These are phyloP conservation scores for Fagopyrum tataricum DNA, from an alignment of 148 eudicot species.

Conservation along the genomic window DNA sequence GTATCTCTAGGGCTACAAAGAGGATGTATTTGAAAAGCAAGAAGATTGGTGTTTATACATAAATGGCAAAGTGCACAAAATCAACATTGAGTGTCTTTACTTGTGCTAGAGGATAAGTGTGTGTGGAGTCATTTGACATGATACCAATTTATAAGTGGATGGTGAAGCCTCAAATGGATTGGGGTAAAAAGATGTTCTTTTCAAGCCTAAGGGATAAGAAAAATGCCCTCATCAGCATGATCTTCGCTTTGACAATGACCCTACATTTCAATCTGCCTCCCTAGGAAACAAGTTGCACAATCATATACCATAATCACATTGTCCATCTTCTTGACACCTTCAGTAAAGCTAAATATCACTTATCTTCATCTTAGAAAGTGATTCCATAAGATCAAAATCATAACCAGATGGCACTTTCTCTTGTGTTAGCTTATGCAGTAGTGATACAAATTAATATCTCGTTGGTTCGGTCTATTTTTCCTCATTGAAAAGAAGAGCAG, in stretches of 20 bases:
- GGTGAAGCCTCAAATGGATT: neutral
- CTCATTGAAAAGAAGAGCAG: neutral
- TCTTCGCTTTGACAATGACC: conserved; percentile 5
- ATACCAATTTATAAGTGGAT: conserved; percentile 11
- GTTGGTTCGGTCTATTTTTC: too few species aligned
- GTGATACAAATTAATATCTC: neutral
- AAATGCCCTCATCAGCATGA: conserved; percentile 5
- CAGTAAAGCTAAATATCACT: neutral
- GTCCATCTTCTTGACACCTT: neutral
- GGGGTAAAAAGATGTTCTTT: conserved; percentile 5
- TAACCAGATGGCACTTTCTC: conserved; percentile 2
- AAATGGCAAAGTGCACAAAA: neutral
- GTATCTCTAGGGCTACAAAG: neutral
- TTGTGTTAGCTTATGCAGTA: neutral
- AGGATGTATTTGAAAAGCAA: neutral
- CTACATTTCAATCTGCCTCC: neutral
- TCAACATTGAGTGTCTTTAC: neutral
- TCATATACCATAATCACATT: conserved; percentile 4
- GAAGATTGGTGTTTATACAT: neutral
- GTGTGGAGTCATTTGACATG: neutral
- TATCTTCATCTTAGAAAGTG: neutral
- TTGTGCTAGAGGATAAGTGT: neutral
- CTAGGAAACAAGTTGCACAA: conserved; percentile 1
- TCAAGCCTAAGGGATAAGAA: neutral
- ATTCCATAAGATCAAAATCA: neutral